These are phyloP conservation scores for Paracamarosporium sp. DNA, from an alignment of 2,329 filamentous ascomycete genomes.

Conservation along the genomic window DNA sequence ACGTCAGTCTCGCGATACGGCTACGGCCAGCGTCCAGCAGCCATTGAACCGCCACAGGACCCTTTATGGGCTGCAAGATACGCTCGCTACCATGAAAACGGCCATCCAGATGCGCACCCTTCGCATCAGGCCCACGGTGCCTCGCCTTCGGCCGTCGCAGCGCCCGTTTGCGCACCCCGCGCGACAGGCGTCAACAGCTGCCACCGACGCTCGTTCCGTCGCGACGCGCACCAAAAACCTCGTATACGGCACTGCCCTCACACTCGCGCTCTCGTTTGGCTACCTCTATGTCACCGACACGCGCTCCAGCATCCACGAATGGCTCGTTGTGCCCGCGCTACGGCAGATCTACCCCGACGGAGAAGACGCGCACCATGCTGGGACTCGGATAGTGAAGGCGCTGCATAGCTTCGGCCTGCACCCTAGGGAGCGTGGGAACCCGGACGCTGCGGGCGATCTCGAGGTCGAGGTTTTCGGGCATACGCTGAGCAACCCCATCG, in stretches of 20 bases:
- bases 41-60: slow-evolving; percentile 27
- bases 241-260: slow-evolving; percentile 61
- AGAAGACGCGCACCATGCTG: slow-evolving; percentile 89
- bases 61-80: slow-evolving; percentile 24
- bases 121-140: slow-evolving; percentile 31
- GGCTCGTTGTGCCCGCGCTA: slow-evolving; percentile 65
- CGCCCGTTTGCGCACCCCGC: slow-evolving; percentile 24
- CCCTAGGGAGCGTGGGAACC: slow-evolving; percentile 78
- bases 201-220: slow-evolving; percentile 46
- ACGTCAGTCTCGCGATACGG: not conserved
- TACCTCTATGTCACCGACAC: slow-evolving; percentile 63
- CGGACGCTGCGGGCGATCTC: slow-evolving; percentile 61
- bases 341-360: slow-evolving; percentile 74
- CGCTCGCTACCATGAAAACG: slow-evolving; percentile 30
- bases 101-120: slow-evolving; percentile 36
- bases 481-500: slow-evolving; percentile 82
- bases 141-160: slow-evolving; percentile 21
- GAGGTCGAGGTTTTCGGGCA: slow-evolving; percentile 76
- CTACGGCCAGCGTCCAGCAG: slow-evolving; percentile 10
- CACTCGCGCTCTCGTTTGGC: slow-evolving; percentile 53
- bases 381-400: slow-evolving; percentile 72
- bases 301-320: slow-evolving; percentile 60
- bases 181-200: slow-evolving; percentile 33
- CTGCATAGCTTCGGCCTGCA: slow-evolving; percentile 79
- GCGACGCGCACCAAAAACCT: slow-evolving; percentile 57